Evolutionary conservation across 1,284 basidiomycete species (phyloP).

Genomic region (Fomitiporia mediterranea): DNA sequence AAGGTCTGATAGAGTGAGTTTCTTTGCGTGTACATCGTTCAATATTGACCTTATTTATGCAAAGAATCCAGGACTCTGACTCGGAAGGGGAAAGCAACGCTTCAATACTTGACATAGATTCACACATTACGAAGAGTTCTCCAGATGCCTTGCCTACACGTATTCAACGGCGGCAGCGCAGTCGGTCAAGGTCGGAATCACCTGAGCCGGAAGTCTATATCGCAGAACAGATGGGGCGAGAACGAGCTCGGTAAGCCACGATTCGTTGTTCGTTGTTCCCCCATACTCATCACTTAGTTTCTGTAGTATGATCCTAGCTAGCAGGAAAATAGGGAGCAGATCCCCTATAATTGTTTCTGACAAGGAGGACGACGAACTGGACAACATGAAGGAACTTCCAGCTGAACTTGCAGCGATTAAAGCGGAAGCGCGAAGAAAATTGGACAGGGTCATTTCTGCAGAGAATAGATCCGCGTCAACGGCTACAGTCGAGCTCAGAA

Average conservation of each 20-base stretch:
- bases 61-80: conserved; percentile 1
- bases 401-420: conserved; percentile 59
- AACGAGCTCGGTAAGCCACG: neutral
- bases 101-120: conserved; percentile 34
- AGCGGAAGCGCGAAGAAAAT: conserved; percentile 30
- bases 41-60: neutral
- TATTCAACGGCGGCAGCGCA: conserved; percentile 40
- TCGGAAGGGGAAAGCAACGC: conserved; percentile 47
- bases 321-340: conserved; percentile 31
- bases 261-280: neutral
- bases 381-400: conserved; percentile 46
- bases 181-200: conserved; percentile 65
- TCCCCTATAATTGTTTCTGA: conserved; percentile 37
- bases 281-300: neutral
- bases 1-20: conserved; percentile 7
- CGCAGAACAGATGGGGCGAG: conserved; percentile 30
- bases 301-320: neutral
- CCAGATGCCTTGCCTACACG: conserved; percentile 28
- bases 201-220: conserved; percentile 59
- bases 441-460: conserved; percentile 24
- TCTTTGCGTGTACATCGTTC: too few relatives aligned
- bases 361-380: conserved; percentile 44
- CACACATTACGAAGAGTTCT: conserved; percentile 24
- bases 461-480: conserved; percentile 29
- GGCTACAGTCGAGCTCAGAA: conserved; percentile 43